phyloP scores from a whole-genome alignment of 345 rosid genomes.

The Reutealis trisperma region DNA sequence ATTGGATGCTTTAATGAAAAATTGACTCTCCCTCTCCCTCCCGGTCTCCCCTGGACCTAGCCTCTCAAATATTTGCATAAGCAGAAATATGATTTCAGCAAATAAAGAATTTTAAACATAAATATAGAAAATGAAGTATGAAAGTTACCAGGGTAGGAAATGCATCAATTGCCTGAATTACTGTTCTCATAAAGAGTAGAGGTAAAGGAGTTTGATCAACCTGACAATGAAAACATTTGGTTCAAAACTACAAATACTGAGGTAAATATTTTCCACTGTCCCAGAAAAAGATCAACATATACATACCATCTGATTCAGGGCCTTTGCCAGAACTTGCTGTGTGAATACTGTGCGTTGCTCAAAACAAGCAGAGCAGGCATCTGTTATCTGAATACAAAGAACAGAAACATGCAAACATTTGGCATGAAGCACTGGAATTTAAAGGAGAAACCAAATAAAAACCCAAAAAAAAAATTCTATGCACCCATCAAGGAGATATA shows the following conservation, averaged over 20 bases:
- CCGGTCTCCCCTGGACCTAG: neutral
- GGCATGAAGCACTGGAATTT: neutral
- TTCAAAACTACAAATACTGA: constrained; percentile 8
- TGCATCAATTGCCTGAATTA: constrained; percentile 95
- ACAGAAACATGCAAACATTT: neutral
- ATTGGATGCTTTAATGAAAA: no score
- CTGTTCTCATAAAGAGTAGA: constrained; percentile 95
- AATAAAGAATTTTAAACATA: neutral
- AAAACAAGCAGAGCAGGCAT: constrained; percentile 95
- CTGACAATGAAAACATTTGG: constrained; percentile 47
- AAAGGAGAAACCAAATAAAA: neutral
- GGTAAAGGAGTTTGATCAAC: constrained; percentile 92
- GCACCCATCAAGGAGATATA: neutral
- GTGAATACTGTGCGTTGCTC: constrained; percentile 97
- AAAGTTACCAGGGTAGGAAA: constrained; percentile 81
- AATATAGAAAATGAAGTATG: neutral
- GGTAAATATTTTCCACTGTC: constrained; percentile 3
- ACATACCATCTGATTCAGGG: constrained; percentile 88
- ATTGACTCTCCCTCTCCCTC: no score
- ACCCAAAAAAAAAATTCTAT: neutral
- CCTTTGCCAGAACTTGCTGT: constrained; percentile 94
- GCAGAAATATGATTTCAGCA: neutral
- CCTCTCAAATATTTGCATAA: neutral
- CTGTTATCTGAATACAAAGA: constrained; percentile 66
- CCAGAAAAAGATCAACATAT: constrained; percentile 6